These are phyloP conservation scores for Globisporangium splendens DNA, from an alignment of 352 stramenopile species.

Conservation along the genomic window DNA sequence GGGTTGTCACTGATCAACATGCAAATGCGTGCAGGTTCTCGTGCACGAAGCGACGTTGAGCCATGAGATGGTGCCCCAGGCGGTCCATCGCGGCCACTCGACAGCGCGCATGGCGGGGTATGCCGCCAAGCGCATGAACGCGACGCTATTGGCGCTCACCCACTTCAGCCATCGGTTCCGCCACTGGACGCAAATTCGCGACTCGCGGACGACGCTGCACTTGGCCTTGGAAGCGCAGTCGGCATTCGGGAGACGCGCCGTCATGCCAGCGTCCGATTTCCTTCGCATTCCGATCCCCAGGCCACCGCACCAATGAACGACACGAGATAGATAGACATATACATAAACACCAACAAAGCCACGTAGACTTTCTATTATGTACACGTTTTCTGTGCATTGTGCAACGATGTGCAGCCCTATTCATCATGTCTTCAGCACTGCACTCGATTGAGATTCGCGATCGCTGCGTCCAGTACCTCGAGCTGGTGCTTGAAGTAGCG, in stretches of 20 bases:
- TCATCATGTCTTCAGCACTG: conserved; percentile 3
- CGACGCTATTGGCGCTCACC: conserved; percentile 72
- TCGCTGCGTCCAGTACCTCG: conserved; percentile 13
- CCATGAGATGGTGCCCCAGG: conserved; percentile 68
- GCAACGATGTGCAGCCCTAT: no score
- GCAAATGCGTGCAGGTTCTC: conserved; percentile 43
- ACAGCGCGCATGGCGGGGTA: conserved; percentile 76
- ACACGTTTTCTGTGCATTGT: no score
- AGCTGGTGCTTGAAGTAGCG: conserved; percentile 20
- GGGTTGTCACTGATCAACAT: no score
- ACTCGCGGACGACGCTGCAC: conserved; percentile 55
- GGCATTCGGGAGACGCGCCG: conserved; percentile 56
- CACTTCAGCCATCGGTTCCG: conserved; percentile 87
- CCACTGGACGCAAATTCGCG: conserved; percentile 43
- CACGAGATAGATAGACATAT: no score
- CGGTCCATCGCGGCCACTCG: conserved; percentile 72
- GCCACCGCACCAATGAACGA: conserved; percentile 19
- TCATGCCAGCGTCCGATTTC: conserved; percentile 78
- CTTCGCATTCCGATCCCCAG: conserved; percentile 73
- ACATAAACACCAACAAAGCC: no score
- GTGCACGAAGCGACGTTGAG: conserved; percentile 84
- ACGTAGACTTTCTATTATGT: no score
- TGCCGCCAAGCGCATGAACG: conserved; percentile 71
- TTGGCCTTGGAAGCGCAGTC: conserved; percentile 62
- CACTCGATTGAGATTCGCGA: conserved; percentile 14